Evolutionary conservation across 73 alveolate genomes (phyloP).

Genomic region (Uronychia binucleata): DNA sequence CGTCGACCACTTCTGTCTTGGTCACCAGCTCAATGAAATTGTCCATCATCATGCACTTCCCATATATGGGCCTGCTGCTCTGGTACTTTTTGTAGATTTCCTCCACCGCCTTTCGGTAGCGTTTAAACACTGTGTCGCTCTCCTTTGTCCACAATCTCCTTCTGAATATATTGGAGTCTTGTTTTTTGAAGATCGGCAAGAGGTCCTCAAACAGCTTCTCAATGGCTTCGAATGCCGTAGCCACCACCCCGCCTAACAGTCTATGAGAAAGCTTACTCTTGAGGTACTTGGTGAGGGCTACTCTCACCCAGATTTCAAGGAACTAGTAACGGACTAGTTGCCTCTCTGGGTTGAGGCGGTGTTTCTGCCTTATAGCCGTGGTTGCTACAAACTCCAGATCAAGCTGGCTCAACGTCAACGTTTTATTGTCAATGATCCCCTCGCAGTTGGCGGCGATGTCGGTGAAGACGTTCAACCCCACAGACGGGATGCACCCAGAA

Average conservation of each 20-base stretch:
- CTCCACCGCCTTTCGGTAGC: constrained; percentile 39
- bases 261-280: constrained; percentile 15
- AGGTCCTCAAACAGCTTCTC: constrained; percentile 42
- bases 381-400: constrained; percentile 56
- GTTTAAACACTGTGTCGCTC: constrained; percentile 68
- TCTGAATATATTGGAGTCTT: constrained; percentile 74
- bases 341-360: constrained; percentile 51
- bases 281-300: constrained; percentile 46
- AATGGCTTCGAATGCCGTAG: constrained; percentile 53
- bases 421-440: constrained; percentile 26
- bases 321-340: constrained; percentile 51
- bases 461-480: constrained; percentile 43
- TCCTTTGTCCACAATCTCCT: constrained; percentile 66
- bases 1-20: constrained; percentile 64
- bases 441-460: constrained; percentile 28
- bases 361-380: constrained; percentile 17
- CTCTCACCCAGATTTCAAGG: constrained; percentile 53
- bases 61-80: constrained; percentile 61
- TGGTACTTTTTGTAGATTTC: constrained; percentile 60
- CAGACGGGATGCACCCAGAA: constrained; percentile 57
- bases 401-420: constrained; percentile 32
- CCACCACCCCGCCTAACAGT: constrained; percentile 39
- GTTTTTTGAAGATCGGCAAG: constrained; percentile 26
- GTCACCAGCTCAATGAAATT: constrained; percentile 56
- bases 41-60: constrained; percentile 77